Percentiles rank a stretch among this genome's conserved stretches.
phyloP scores from a whole-genome alignment of 441 rosid genomes.

The Pelargonium citronellum region DNA sequence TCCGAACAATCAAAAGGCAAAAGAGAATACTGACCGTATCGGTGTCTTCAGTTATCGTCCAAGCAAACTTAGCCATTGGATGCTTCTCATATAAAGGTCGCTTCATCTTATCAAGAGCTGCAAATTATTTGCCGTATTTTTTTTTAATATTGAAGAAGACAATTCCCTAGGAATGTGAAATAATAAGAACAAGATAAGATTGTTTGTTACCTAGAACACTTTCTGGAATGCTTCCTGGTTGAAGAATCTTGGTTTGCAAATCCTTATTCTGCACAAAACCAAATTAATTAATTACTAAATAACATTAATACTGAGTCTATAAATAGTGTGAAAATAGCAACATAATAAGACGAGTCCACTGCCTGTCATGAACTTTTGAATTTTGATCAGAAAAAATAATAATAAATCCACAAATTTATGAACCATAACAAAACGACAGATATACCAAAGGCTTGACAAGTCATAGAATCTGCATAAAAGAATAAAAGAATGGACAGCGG shows the following conservation, averaged over 20 bases:
- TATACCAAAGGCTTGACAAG: slow-evolving; percentile 11
- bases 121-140: slow-evolving; percentile 27
- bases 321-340: slow-evolving; percentile 12
- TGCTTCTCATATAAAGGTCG: slow-evolving; percentile 91
- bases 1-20: slow-evolving; percentile 14
- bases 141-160: slow-evolving; percentile 7
- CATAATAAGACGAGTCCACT: background rate
- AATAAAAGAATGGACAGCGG: slow-evolving; percentile 10
- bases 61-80: slow-evolving; percentile 87
- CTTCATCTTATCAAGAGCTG: slow-evolving; percentile 82
- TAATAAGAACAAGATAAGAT: slow-evolving; percentile 6
- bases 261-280: slow-evolving; percentile 50
- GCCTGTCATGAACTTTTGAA: background rate
- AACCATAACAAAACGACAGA: slow-evolving; percentile 4
- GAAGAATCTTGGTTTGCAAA: slow-evolving; percentile 55
- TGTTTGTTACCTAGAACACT: slow-evolving; percentile 56
- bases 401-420: background rate
- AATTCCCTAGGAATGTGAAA: slow-evolving; percentile 14
- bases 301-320: slow-evolving; percentile 2
- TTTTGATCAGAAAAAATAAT: no score
- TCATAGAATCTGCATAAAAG: slow-evolving; percentile 7
- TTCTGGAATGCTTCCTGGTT: slow-evolving; percentile 58
- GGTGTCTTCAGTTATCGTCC: slow-evolving; percentile 79
- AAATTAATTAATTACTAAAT: slow-evolving; percentile 13
- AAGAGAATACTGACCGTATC: slow-evolving; percentile 58